These are phyloP conservation scores for Colletotrichum higginsianum DNA, from an alignment of 2,329 filamentous ascomycete genomes.

Conservation along the genomic window DNA sequence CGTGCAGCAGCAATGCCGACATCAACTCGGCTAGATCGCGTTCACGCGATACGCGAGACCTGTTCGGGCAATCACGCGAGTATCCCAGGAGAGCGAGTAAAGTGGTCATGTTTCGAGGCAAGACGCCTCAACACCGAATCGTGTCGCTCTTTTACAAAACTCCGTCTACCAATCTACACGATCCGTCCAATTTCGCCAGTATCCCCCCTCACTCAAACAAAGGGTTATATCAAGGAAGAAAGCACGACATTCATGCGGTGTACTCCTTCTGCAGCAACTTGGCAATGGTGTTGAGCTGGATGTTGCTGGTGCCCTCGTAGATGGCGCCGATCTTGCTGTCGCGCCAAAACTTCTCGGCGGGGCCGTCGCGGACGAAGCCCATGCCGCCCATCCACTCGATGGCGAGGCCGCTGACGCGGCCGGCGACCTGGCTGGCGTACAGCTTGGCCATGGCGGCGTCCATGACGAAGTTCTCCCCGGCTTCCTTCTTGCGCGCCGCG, in stretches of 20 bases:
- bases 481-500: constrained; percentile 97
- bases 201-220: not conserved
- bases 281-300: constrained; percentile 77
- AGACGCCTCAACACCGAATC: constrained; percentile 27
- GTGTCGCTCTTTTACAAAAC: constrained; percentile 39
- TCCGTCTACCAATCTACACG: constrained; percentile 37
- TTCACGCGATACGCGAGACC: not conserved
- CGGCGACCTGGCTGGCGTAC: constrained; percentile 92
- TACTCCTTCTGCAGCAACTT: constrained; percentile 76
- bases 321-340: constrained; percentile 99
- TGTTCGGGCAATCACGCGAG: not conserved
- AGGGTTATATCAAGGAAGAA: not conserved
- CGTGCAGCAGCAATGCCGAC: not conserved
- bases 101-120: not conserved
- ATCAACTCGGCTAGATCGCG: not conserved
- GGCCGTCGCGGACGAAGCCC: constrained; percentile 96
- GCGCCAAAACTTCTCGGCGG: constrained; percentile 97
- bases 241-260: constrained; percentile 54
- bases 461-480: constrained; percentile 92
- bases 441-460: constrained; percentile 99
- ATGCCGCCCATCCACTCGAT: constrained; percentile 99
- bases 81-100: not conserved
- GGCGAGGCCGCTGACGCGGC: constrained; percentile 85
- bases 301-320: constrained; percentile 91
- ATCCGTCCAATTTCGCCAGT: constrained; percentile 7